Conservation (phyloP, 768 basidiomycete genomes). For the Lentinus brumalis region DNA sequence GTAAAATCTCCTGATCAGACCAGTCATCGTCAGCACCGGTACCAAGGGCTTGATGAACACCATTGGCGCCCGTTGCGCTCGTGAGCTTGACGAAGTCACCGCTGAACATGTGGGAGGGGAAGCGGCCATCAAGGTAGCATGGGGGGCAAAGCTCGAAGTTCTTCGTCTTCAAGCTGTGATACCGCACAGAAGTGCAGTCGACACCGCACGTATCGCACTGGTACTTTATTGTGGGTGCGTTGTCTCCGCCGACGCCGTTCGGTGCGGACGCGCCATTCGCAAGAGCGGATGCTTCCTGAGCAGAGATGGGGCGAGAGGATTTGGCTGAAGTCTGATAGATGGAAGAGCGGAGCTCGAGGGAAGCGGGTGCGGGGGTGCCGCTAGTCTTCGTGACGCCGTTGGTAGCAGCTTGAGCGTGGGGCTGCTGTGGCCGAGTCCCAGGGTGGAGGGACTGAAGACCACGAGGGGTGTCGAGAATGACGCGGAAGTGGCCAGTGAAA, state of each 20-base stretch:
- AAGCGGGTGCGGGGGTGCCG: conserved; percentile 61
- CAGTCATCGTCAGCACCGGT: conserved; percentile 67
- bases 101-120: conserved; percentile 94
- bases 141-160: conserved; percentile 88
- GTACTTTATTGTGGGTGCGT: conserved; percentile 50
- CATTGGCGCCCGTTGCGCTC: conserved; percentile 32
- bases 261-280: conserved; percentile 54
- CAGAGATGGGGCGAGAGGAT: conserved; percentile 68
- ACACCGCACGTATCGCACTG: conserved; percentile 94
- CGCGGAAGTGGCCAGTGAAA: too few species aligned
- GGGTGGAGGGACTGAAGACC: too few species aligned
- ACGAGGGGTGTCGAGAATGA: conserved; percentile 97
- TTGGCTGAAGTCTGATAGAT: conserved; percentile 91
- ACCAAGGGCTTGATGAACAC: conserved; percentile 38
- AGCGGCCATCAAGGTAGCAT: conserved; percentile 96
- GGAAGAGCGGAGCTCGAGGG: conserved; percentile 83
- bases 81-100: conserved; percentile 95
- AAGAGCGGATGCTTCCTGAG: conserved; percentile 68
- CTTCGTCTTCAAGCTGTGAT: conserved; percentile 91
- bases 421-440: too few species aligned
- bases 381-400: too few species aligned
- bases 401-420: too few species aligned
- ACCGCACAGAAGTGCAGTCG: conserved; percentile 86
- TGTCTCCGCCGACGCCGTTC: conserved; percentile 41
- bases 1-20: conserved; percentile 87